A percentile compares a stretch with the other conserved stretches of the same genome.
phyloP scores from a whole-genome alignment of 1,284 basidiomycete genomes.

The Naganishia liquefaciens region DNA sequence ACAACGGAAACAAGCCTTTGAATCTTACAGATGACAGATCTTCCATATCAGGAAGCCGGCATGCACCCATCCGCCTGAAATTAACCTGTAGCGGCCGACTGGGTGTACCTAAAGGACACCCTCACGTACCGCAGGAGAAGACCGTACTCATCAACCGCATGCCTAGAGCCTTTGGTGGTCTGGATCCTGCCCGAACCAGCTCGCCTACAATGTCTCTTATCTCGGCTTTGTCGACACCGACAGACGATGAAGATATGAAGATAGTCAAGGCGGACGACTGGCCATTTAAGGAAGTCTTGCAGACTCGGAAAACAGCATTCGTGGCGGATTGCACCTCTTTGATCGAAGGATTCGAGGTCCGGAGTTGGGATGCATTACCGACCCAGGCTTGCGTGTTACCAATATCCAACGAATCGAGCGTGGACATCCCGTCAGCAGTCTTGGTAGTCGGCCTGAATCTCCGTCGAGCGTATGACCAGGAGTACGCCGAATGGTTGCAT shows the following conservation, averaged over 20 bases:
- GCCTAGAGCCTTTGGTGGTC: conserved; percentile 25
- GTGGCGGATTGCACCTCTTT: conserved; percentile 48
- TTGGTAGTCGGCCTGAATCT: conserved; percentile 53
- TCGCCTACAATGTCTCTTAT: conserved; percentile 44
- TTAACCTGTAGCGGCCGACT: conserved; percentile 41
- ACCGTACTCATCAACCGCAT: conserved; percentile 25
- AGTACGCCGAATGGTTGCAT: conserved; percentile 47
- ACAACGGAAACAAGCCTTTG: conserved; percentile 9
- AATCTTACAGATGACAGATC: conserved; percentile 25
- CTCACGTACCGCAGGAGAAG: conserved; percentile 36
- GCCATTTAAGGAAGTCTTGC: conserved; percentile 48
- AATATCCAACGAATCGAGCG: conserved; percentile 42
- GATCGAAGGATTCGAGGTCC: conserved; percentile 46
- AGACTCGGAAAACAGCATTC: conserved; percentile 41
- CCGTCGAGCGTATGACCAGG: conserved; percentile 48
- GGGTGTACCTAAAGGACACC: conserved; percentile 48
- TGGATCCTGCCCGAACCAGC: conserved; percentile 34
- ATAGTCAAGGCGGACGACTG: conserved; percentile 37
- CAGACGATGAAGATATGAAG: conserved; percentile 29
- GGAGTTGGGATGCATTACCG: conserved; percentile 52
- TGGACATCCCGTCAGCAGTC: conserved; percentile 46
- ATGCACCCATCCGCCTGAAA: conserved; percentile 26
- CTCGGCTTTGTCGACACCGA: conserved; percentile 38
- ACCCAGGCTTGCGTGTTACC: conserved; percentile 53
- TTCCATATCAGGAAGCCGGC: background rate